Percentiles rank a stretch among this genome's conserved stretches.
phyloP scores from a whole-genome alignment of 1,284 basidiomycete species.

The Porogramme epimiltina region DNA sequence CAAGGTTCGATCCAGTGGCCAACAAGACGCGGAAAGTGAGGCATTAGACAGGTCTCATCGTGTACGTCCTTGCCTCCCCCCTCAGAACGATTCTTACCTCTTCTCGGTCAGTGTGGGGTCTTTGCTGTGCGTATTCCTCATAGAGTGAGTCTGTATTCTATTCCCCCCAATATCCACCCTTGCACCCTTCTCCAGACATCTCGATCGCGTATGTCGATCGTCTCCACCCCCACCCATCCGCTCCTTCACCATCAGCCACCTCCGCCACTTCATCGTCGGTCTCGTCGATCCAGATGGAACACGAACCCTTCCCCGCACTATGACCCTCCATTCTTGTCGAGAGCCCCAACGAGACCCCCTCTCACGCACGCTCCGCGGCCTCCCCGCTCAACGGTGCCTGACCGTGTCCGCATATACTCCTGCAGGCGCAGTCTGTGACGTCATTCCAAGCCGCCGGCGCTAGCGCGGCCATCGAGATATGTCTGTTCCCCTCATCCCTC shows the following conservation, averaged over 20 bases:
- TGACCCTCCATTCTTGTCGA: slow-evolving; percentile 5
- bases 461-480: too few species aligned
- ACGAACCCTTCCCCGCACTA: not conserved
- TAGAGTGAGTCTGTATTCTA: slow-evolving; percentile 73
- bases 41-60: slow-evolving; percentile 65
- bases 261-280: slow-evolving; percentile 18
- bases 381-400: slow-evolving; percentile 9
- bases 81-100: not conserved
- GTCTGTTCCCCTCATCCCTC: too few species aligned
- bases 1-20: slow-evolving; percentile 47
- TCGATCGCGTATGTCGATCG: slow-evolving; percentile 74
- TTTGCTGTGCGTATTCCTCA: slow-evolving; percentile 67
- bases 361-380: not conserved
- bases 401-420: too few species aligned
- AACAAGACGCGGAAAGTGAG: slow-evolving; percentile 48
- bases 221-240: slow-evolving; percentile 60
- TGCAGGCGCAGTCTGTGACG: too few species aligned
- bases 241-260: slow-evolving; percentile 43
- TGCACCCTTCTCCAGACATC: slow-evolving; percentile 45
- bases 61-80: slow-evolving; percentile 47
- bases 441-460: too few species aligned
- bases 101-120: slow-evolving; percentile 51
- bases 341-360: slow-evolving; percentile 1
- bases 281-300: slow-evolving; percentile 14
- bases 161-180: not conserved